Percentiles rank a stretch among this genome's conserved stretches.
phyloP scores from a whole-genome alignment of 495 filamentous ascomycete species.

The Lichina pygmaea region DNA sequence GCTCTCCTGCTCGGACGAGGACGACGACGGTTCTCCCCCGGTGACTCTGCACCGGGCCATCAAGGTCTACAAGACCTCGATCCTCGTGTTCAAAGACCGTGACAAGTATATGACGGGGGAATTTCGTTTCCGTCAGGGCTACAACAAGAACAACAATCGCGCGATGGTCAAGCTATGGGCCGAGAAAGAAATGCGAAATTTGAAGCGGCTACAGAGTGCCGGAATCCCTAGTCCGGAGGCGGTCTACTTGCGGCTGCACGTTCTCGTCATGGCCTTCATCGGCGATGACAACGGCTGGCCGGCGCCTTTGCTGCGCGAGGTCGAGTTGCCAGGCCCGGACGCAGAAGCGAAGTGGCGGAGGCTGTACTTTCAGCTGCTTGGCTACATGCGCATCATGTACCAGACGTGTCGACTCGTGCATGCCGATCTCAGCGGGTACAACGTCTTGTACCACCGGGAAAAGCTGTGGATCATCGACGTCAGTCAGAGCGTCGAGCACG shows the following conservation, averaged over 20 bases:
- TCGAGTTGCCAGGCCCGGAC: slow-evolving; percentile 28
- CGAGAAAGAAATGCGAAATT: slow-evolving; percentile 90
- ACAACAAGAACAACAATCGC: slow-evolving; percentile 74
- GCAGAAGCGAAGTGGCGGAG: slow-evolving; percentile 35
- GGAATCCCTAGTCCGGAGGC: slow-evolving; percentile 82
- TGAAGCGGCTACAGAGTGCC: slow-evolving; percentile 54
- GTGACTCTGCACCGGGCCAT: slow-evolving; percentile 44
- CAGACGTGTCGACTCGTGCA: slow-evolving; percentile 76
- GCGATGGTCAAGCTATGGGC: slow-evolving; percentile 97
- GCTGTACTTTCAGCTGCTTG: slow-evolving; percentile 59
- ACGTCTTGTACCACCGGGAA: slow-evolving; percentile 66
- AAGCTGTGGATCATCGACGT: slow-evolving; percentile 89
- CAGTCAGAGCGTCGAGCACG: slow-evolving; percentile 86
- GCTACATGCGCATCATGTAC: slow-evolving; percentile 79
- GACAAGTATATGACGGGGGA: slow-evolving; percentile 87
- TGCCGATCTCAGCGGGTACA: slow-evolving; percentile 92
- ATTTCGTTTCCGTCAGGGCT: slow-evolving; percentile 54
- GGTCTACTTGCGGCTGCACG: slow-evolving; percentile 61
- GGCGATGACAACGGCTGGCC: slow-evolving; percentile 68
- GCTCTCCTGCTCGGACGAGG: slow-evolving; percentile 21
- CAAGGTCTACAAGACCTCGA: slow-evolving; percentile 95
- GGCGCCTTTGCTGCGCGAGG: slow-evolving; percentile 59
- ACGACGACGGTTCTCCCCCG: slow-evolving; percentile 14
- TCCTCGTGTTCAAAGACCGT: slow-evolving; percentile 89
- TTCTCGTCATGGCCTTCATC: slow-evolving; percentile 79